phyloP scores from a whole-genome alignment of 2,329 filamentous ascomycete species.

The Talaromyces rugulosus region DNA sequence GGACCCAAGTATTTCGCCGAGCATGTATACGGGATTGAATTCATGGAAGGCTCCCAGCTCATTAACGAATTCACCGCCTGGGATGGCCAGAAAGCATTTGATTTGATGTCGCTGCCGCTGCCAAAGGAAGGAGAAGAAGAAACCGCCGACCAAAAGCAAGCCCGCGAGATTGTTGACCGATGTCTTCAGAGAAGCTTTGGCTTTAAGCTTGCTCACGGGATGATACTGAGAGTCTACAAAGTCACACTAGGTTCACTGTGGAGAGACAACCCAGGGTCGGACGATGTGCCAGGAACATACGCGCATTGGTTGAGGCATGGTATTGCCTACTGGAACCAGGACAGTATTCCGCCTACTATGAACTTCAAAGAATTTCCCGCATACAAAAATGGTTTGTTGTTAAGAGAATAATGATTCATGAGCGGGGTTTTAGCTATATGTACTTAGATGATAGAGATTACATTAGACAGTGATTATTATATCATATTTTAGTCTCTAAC shows the following conservation, averaged over 20 bases:
- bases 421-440: neutral
- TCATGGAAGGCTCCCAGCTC: constrained; percentile 48
- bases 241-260: constrained; percentile 52
- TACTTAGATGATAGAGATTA: neutral
- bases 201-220: constrained; percentile 54
- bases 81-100: constrained; percentile 48
- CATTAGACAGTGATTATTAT: neutral
- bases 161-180: constrained; percentile 49
- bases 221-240: constrained; percentile 48
- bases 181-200: constrained; percentile 50
- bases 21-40: constrained; percentile 50
- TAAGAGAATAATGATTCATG: constrained; percentile 1
- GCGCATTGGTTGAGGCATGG: constrained; percentile 53
- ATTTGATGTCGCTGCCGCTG: constrained; percentile 45
- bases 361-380: constrained; percentile 1
- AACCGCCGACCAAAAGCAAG: constrained; percentile 44
- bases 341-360: constrained; percentile 31
- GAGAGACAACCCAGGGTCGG: constrained; percentile 48
- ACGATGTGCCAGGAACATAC: constrained; percentile 50
- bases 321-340: constrained; percentile 41
- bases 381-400: constrained; percentile 8
- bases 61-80: constrained; percentile 52
- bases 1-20: constrained; percentile 49
- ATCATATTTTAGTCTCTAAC: neutral
- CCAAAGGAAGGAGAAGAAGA: constrained; percentile 38